phyloP scores from a whole-genome alignment of 2,329 filamentous ascomycete species.

The Orbilia javanica region DNA sequence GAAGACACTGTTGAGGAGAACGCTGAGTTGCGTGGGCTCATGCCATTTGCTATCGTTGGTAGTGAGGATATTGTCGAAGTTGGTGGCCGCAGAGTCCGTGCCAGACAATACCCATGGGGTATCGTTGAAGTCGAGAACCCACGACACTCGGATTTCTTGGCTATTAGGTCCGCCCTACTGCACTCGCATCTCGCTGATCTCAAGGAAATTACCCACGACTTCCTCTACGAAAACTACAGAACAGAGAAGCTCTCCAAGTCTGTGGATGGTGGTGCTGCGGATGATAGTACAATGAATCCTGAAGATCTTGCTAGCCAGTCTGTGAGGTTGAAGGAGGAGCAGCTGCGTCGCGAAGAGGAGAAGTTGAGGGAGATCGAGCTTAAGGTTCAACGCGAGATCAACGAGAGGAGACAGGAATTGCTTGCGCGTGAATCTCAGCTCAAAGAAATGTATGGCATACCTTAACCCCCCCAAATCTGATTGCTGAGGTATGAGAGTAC shows the following conservation, averaged over 20 bases:
- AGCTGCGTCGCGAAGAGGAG: conserved; percentile 98
- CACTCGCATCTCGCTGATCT: conserved; percentile 98
- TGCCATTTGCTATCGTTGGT: conserved; percentile 99
- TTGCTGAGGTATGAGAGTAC: conserved; percentile 31
- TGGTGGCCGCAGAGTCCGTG: conserved; percentile 89
- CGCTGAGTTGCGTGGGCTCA: conserved; percentile 93
- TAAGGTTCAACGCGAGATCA: conserved; percentile 99
- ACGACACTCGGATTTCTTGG: conserved; percentile 97
- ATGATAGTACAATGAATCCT: conserved; percentile 94
- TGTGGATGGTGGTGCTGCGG: conserved; percentile 87
- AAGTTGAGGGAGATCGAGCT: conserved; percentile 99
- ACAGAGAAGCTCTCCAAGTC: conserved; percentile 99
- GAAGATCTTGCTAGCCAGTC: conserved; percentile 97
- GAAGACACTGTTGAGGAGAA: conserved; percentile 99
- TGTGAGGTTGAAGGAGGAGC: conserved; percentile 98
- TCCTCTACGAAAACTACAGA: conserved; percentile 99
- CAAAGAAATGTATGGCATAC: conserved; percentile 80
- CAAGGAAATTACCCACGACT: conserved; percentile 99
- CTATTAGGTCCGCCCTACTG: conserved; percentile 93
- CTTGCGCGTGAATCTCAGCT: conserved; percentile 97
- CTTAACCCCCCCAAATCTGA: not conserved
- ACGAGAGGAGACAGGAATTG: conserved; percentile 99
- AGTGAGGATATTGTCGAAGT: conserved; percentile 96
- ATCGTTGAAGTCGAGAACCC: conserved; percentile 99
- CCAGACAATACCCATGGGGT: conserved; percentile 98